Evolutionary conservation across 2,329 filamentous ascomycete genomes (phyloP).

Genomic region (Zasmidium citrigriseum): DNA sequence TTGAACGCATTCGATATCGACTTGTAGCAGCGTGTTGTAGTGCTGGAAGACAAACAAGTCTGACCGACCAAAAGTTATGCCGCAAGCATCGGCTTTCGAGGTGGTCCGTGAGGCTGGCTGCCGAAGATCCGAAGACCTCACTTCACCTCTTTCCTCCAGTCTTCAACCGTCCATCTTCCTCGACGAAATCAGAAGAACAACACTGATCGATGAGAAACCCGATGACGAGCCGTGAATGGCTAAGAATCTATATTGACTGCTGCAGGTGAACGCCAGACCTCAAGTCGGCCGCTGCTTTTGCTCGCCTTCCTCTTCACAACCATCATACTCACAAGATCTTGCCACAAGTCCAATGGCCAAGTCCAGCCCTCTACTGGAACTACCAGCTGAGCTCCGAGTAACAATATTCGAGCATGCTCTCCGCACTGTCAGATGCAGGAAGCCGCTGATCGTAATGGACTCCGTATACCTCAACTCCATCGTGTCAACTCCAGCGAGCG

Average conservation of each 20-base stretch:
- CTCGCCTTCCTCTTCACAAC: no score
- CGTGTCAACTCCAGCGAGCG: neutral
- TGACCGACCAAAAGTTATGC: neutral
- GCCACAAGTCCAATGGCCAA: neutral
- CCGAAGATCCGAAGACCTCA: neutral
- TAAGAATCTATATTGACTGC: no score
- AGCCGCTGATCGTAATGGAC: neutral
- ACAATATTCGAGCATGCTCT: neutral
- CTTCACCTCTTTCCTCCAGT: neutral
- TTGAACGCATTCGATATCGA: slow-evolving; percentile 29
- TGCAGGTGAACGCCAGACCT: no score
- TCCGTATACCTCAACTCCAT: neutral
- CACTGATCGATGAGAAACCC: no score
- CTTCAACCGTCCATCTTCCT: no score
- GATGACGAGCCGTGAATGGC: no score
- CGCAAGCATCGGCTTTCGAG: neutral
- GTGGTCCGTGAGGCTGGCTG: neutral
- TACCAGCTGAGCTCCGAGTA: neutral
- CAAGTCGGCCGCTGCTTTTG: no score
- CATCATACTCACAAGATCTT: no score
- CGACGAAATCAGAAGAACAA: no score
- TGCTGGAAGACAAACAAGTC: neutral
- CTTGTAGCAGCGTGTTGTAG: neutral
- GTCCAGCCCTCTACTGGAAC: neutral
- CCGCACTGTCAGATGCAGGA: neutral